These are phyloP conservation scores for Fusarium chaquense DNA, from an alignment of 2,329 filamentous ascomycete genomes.

Conservation along the genomic window DNA sequence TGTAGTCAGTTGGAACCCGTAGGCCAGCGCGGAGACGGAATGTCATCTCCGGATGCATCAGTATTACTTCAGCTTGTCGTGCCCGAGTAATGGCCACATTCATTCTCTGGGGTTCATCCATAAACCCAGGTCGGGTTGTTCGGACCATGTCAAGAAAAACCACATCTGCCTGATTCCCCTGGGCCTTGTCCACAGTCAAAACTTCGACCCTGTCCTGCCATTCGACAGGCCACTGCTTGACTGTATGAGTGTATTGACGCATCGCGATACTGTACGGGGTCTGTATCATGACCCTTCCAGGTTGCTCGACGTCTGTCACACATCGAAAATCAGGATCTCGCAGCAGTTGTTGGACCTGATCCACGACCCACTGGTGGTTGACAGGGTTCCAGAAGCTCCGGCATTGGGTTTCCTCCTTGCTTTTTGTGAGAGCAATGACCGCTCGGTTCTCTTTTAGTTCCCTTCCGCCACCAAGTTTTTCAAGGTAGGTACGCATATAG, in stretches of 20 bases:
- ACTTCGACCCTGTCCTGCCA: constrained; percentile 53
- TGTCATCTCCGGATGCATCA: constrained; percentile 58
- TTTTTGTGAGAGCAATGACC: constrained; percentile 49
- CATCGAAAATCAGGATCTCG: constrained; percentile 50
- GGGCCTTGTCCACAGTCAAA: constrained; percentile 59
- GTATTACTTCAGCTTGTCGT: constrained; percentile 58
- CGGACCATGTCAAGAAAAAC: constrained; percentile 62
- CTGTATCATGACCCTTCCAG: constrained; percentile 58
- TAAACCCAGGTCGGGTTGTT: constrained; percentile 54
- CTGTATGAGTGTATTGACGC: constrained; percentile 51
- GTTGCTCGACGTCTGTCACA: constrained; percentile 37
- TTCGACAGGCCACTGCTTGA: constrained; percentile 46
- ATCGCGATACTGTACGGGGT: constrained; percentile 58
- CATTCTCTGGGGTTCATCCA: constrained; percentile 59
- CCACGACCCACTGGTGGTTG: constrained; percentile 55
- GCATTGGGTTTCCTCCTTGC: constrained; percentile 46
- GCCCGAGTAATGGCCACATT: constrained; percentile 62
- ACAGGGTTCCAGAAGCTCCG: constrained; percentile 57
- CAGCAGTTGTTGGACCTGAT: constrained; percentile 50
- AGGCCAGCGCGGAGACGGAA: constrained; percentile 21
- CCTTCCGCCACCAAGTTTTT: constrained; percentile 38
- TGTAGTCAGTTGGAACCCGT: constrained; percentile 40
- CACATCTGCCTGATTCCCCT: constrained; percentile 62
- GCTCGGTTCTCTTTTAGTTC: constrained; percentile 53
- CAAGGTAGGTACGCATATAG: constrained; percentile 50